Conservation (phyloP, 2,329 filamentous ascomycete genomes). For the Akanthomyces lecanii region DNA sequence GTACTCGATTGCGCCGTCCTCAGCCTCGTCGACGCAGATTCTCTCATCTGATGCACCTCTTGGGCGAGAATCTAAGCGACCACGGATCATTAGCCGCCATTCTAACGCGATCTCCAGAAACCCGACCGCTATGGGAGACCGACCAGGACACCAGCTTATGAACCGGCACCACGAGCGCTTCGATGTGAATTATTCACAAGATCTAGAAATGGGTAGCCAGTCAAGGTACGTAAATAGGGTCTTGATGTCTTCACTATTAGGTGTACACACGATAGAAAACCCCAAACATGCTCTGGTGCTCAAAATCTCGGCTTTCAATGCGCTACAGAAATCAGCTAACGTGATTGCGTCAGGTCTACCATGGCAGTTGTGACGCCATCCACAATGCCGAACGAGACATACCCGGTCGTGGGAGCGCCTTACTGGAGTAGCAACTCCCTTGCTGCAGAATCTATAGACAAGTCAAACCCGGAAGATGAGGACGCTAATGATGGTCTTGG, state of each 20-base stretch:
- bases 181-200: neutral
- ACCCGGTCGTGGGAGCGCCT: neutral
- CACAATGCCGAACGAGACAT: neutral
- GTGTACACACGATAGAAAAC: no score
- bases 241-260: neutral
- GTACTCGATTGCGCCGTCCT: neutral
- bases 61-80: constrained; percentile 5
- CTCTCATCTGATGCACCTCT: neutral
- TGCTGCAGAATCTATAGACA: neutral
- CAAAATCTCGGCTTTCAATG: neutral
- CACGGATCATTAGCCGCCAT: neutral
- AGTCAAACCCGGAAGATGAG: neutral
- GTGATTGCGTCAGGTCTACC: neutral
- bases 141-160: neutral
- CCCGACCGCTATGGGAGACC: neutral
- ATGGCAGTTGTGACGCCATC: neutral
- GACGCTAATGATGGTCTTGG: neutral
- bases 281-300: neutral
- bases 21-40: neutral
- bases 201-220: neutral
- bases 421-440: constrained; percentile 2
- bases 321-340: neutral
- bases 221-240: neutral
- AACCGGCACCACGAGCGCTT: neutral
- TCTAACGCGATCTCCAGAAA: neutral